phyloP scores from a whole-genome alignment of 2,329 filamentous ascomycete genomes.

The Bipolaris victoriae region DNA sequence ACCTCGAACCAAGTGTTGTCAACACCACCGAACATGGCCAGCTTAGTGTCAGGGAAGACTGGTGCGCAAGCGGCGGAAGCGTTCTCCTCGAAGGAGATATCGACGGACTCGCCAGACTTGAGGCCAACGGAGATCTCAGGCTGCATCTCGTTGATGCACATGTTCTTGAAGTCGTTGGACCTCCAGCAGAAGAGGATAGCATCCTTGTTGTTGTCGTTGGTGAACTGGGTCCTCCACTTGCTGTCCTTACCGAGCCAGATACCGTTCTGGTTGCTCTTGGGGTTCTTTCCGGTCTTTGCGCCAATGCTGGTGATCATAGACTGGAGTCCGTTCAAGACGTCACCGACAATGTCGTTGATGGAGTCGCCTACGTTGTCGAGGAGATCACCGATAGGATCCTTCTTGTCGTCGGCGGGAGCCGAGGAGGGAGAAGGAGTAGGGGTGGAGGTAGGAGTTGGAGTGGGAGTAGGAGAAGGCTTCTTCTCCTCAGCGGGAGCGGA shows the following conservation, averaged over 20 bases:
- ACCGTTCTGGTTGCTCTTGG: conserved; percentile 34
- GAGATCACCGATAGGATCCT: conserved; percentile 3
- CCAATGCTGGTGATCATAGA: conserved; percentile 28
- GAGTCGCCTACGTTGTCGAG: conserved; percentile 17
- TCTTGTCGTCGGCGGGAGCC: conserved; percentile 5
- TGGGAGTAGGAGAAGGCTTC: conserved; percentile 1
- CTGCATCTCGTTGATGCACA: conserved; percentile 45
- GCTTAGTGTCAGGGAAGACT: conserved; percentile 44
- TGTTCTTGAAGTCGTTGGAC: conserved; percentile 40
- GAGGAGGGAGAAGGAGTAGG: neutral
- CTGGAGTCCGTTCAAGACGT: conserved; percentile 29
- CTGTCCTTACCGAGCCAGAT: conserved; percentile 48
- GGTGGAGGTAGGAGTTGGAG: conserved; percentile 8
- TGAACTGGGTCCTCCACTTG: conserved; percentile 45
- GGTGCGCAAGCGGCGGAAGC: conserved; percentile 52
- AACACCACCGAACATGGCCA: conserved; percentile 48
- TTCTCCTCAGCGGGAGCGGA: neutral
- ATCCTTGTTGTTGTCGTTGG: conserved; percentile 42
- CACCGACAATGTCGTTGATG: conserved; percentile 8
- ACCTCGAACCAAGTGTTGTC: conserved; percentile 56
- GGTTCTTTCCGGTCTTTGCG: conserved; percentile 36
- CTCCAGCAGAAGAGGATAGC: conserved; percentile 49
- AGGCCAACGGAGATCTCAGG: conserved; percentile 51
- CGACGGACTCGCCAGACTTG: conserved; percentile 43
- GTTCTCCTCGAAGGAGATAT: conserved; percentile 48